A percentile compares a stretch with the other conserved stretches of the same genome.
phyloP scores from a whole-genome alignment of 2,329 filamentous ascomycete species.

The Aspergillus udagawae region DNA sequence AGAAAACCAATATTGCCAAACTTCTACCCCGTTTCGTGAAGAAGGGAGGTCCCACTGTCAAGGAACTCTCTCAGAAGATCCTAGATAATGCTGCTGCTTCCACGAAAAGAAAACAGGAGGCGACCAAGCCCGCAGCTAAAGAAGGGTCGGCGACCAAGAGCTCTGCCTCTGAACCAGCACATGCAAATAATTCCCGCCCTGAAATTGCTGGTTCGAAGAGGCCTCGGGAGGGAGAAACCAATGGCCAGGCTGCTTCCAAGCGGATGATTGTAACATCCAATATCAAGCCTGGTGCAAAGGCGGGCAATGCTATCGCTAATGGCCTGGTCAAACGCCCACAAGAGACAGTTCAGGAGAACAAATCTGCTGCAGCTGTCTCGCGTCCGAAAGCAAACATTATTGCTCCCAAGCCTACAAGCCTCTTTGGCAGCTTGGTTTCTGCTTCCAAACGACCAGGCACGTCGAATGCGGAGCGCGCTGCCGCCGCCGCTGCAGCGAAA shows the following conservation, averaged over 20 bases:
- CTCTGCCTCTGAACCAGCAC: slow-evolving; percentile 7
- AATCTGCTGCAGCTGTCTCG: slow-evolving; percentile 23
- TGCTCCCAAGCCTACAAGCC: slow-evolving; percentile 41
- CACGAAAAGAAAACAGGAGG: slow-evolving; percentile 42
- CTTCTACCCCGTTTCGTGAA: slow-evolving; percentile 55
- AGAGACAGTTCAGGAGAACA: slow-evolving; percentile 26
- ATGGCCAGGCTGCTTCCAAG: slow-evolving; percentile 35
- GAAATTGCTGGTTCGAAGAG: slow-evolving; percentile 36
- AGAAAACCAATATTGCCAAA: slow-evolving; percentile 58
- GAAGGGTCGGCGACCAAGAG: slow-evolving; percentile 29
- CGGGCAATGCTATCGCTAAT: slow-evolving; percentile 19
- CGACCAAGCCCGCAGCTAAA: slow-evolving; percentile 33
- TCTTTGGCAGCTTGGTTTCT: slow-evolving; percentile 46
- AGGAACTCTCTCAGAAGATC: slow-evolving; percentile 53
- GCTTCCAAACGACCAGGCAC: slow-evolving; percentile 50
- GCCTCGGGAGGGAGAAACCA: slow-evolving; percentile 35
- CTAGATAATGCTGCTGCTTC: slow-evolving; percentile 45
- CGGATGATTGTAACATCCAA: slow-evolving; percentile 33
- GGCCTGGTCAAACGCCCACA: slow-evolving; percentile 25
- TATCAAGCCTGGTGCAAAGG: slow-evolving; percentile 29
- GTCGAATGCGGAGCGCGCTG: slow-evolving; percentile 47
- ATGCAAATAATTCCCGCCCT: slow-evolving; percentile 11
- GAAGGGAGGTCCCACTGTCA: slow-evolving; percentile 54
- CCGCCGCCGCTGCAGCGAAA: slow-evolving; percentile 36
- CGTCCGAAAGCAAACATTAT: slow-evolving; percentile 38